Evolutionary conservation across 371 early-diverging fungal genomes (phyloP).

Genomic region (Mucor plumbeus): DNA sequence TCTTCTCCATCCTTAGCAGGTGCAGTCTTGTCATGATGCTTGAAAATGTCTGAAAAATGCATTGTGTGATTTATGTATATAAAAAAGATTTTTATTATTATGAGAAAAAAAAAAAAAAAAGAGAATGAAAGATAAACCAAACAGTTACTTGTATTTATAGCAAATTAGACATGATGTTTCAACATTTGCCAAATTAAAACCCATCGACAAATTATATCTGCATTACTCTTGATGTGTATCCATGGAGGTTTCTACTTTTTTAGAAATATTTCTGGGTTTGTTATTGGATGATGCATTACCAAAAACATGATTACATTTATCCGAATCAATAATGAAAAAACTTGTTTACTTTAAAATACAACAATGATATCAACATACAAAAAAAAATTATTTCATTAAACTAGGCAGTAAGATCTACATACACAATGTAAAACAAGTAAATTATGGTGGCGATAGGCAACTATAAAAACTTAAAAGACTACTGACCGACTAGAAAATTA

Average conservation of each 20-base stretch:
- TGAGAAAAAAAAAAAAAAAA: conserved; percentile 6
- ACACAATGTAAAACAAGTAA: too few species aligned
- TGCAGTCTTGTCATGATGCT: conserved; percentile 9
- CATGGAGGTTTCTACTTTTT: neutral
- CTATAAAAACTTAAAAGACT: too few species aligned
- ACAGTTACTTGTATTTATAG: neutral
- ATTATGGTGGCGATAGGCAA: too few species aligned
- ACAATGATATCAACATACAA: too few species aligned
- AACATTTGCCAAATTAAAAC: neutral
- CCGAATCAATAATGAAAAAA: too few species aligned
- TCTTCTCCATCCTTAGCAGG: neutral
- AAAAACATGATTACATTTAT: too few species aligned
- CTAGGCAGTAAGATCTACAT: too few species aligned
- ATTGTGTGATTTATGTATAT: conserved; percentile 8
- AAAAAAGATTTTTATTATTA: neutral
- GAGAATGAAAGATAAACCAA: neutral
- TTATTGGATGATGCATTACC: neutral
- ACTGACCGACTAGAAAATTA: too few species aligned
- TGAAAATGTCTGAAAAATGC: conserved; percentile 24
- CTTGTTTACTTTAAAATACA: too few species aligned
- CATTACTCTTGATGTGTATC: neutral
- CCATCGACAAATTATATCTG: neutral
- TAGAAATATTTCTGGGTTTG: neutral
- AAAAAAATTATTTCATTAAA: too few species aligned
- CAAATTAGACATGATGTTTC: neutral